These are phyloP conservation scores for Penicillium simplicissimum DNA, from an alignment of 495 filamentous ascomycete genomes.

Conservation along the genomic window DNA sequence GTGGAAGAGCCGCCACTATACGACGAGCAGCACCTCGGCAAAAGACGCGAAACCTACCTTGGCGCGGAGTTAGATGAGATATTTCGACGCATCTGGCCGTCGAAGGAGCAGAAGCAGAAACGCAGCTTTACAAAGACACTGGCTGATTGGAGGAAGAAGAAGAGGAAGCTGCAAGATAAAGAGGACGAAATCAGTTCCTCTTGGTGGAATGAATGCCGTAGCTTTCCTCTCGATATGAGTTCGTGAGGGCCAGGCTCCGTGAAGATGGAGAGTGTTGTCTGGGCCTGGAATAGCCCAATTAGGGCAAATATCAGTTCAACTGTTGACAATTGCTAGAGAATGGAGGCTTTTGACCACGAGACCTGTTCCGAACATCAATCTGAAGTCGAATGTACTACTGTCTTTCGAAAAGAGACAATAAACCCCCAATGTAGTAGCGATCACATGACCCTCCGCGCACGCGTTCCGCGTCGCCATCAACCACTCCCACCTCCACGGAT, in stretches of 20 bases:
- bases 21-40: neutral
- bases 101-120: neutral
- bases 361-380: no score
- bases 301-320: no score
- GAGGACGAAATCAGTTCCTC: neutral
- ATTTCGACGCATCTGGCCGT: neutral
- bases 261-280: no score
- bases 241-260: neutral
- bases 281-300: no score
- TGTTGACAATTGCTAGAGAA: no score
- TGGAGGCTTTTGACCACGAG: no score
- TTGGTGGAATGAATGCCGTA: neutral
- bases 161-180: neutral
- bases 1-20: neutral
- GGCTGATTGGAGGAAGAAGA: neutral
- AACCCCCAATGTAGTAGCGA: neutral
- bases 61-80: neutral
- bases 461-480: constrained; percentile 1
- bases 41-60: neutral
- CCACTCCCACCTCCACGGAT: neutral
- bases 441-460: constrained; percentile 4
- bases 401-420: neutral
- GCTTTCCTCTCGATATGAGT: neutral
- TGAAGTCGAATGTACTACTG: neutral
- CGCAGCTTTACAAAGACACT: neutral